Percentiles rank a stretch among this genome's conserved stretches.
These are phyloP conservation scores for Davidsoniella eucalypti DNA, from an alignment of 2,329 filamentous ascomycete genomes.

Conservation along the genomic window DNA sequence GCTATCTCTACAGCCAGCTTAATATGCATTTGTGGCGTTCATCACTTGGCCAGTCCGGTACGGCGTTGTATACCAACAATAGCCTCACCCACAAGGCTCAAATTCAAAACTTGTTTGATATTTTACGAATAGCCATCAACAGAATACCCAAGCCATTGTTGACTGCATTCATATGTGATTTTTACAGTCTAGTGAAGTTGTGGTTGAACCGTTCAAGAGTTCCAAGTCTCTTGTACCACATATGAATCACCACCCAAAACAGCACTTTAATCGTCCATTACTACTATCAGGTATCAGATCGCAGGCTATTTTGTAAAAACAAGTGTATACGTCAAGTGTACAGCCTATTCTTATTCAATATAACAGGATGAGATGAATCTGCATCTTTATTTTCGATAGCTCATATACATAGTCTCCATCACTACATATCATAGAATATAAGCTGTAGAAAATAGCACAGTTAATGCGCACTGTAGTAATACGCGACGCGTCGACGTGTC, in stretches of 20 bases:
- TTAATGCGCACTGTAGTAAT: slow-evolving; percentile 4
- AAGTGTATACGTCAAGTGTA: too few species aligned
- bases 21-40: too few species aligned
- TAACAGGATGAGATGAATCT: too few species aligned
- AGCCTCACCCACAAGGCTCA: too few species aligned
- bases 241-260: neutral
- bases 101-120: too few species aligned
- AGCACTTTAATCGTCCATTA: neutral
- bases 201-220: neutral
- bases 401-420: too few species aligned
- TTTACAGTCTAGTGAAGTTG: neutral
- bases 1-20: too few species aligned
- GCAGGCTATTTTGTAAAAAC: too few species aligned
- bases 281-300: neutral
- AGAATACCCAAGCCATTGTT: neutral
- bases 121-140: neutral
- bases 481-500: slow-evolving; percentile 6
- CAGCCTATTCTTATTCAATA: too few species aligned
- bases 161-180: neutral
- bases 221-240: neutral
- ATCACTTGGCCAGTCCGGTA: too few species aligned
- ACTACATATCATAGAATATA: neutral
- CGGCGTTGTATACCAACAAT: too few species aligned
- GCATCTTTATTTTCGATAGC: too few species aligned
- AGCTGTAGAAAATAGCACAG: neutral